These are phyloP conservation scores for Boletus semigastroideus DNA, from an alignment of 1,284 basidiomycete genomes.

Conservation along the genomic window DNA sequence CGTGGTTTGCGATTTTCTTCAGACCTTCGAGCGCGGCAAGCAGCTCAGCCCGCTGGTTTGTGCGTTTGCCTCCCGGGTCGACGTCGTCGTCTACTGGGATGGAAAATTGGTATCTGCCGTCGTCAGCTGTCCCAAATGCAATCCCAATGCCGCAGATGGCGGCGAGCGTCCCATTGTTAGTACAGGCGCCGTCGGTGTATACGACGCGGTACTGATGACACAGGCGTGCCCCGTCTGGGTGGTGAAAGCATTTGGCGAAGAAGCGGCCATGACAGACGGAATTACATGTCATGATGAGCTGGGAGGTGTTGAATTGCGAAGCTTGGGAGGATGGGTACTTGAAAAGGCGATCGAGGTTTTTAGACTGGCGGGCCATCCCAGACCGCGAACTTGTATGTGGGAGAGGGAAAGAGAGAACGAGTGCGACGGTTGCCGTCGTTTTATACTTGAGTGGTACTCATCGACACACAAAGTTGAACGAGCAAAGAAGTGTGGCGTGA, in stretches of 20 bases:
- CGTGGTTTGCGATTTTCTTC: conserved; percentile 5
- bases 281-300: conserved; percentile 7
- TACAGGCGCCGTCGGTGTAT: conserved; percentile 14
- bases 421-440: background rate
- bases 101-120: conserved; percentile 7
- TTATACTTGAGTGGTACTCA: background rate
- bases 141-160: conserved; percentile 7
- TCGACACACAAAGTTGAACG: background rate
- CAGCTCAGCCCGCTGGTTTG: conserved; percentile 39
- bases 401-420: background rate
- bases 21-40: conserved; percentile 29
- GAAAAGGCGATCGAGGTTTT: background rate
- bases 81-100: conserved; percentile 27
- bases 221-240: background rate
- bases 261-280: conserved; percentile 2
- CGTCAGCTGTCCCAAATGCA: conserved; percentile 4
- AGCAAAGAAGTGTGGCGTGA: background rate
- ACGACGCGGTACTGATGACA: conserved; percentile 13
- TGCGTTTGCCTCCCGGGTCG: conserved; percentile 23
- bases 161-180: conserved; percentile 1
- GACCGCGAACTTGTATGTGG: too few relatives aligned
- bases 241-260: conserved; percentile 1
- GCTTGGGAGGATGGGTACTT: background rate
- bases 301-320: background rate
- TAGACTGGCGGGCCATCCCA: background rate